Evolutionary conservation across 805 yeast genomes (phyloP).

Genomic region (Saccharomycopsis lassenensis): DNA sequence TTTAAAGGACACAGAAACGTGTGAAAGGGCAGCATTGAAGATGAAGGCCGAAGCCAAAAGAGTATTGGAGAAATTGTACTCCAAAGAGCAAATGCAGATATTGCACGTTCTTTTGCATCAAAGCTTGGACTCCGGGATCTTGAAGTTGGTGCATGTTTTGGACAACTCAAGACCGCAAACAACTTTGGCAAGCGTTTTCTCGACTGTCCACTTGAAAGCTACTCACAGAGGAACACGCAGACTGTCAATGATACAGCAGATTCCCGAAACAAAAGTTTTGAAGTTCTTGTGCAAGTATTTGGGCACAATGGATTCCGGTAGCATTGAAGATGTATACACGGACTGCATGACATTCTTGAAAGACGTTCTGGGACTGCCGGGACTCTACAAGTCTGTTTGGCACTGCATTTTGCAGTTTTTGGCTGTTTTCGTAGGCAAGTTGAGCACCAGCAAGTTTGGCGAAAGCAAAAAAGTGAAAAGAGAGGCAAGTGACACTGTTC

Average conservation of each 20-base stretch:
- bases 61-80: constrained; percentile 51
- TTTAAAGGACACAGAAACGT: too few species aligned
- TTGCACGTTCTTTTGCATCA: constrained; percentile 50
- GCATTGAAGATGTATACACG: constrained; percentile 69
- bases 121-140: constrained; percentile 28
- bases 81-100: constrained; percentile 61
- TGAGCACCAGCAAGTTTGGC: constrained; percentile 49
- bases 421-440: constrained; percentile 41
- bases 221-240: constrained; percentile 23
- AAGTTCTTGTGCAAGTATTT: constrained; percentile 51
- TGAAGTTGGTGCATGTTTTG: constrained; percentile 60
- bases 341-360: constrained; percentile 47
- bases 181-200: constrained; percentile 58
- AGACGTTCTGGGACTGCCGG: constrained; percentile 39
- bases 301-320: constrained; percentile 58
- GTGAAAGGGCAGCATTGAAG: too few species aligned
- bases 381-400: constrained; percentile 37
- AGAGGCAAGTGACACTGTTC: constrained; percentile 45
- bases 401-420: constrained; percentile 44
- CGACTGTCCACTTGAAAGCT: constrained; percentile 40
- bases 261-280: constrained; percentile 36
- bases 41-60: constrained; percentile 61
- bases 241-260: constrained; percentile 32
- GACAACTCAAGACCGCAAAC: constrained; percentile 76
- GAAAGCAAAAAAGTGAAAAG: constrained; percentile 47